Evolutionary conservation across 495 filamentous ascomycete species (phyloP).

Genomic region (Podospora bellae-mahoneyi): DNA sequence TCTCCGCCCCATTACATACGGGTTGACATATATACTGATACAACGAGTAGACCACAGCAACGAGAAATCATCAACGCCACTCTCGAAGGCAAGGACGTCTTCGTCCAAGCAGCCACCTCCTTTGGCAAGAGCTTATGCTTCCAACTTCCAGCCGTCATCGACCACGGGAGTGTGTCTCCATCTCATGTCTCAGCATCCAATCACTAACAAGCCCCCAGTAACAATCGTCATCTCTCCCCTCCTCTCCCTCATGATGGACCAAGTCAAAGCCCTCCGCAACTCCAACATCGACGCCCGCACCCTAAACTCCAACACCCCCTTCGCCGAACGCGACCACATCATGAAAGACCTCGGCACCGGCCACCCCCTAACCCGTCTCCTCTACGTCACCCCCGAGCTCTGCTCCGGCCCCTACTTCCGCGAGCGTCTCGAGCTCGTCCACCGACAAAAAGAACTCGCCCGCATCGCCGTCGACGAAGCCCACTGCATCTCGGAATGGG

Average conservation of each 20-base stretch:
- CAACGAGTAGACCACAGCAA: conserved; percentile 64
- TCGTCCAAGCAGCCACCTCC: conserved; percentile 92
- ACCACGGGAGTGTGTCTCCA: conserved; percentile 66
- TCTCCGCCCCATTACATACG: neutral
- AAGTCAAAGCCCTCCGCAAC: conserved; percentile 74
- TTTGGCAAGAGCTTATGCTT: conserved; percentile 96
- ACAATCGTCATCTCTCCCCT: neutral
- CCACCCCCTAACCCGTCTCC: conserved; percentile 75
- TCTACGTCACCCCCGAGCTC: conserved; percentile 92
- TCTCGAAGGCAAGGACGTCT: conserved; percentile 83
- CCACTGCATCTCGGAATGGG: conserved; percentile 97
- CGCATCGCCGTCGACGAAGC: conserved; percentile 92
- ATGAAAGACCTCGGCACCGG: conserved; percentile 79
- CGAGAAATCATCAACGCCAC: conserved; percentile 81
- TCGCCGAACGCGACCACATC: conserved; percentile 61
- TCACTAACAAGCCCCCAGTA: neutral
- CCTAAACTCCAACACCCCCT: conserved; percentile 75
- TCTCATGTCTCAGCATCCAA: neutral
- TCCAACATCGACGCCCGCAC: conserved; percentile 76
- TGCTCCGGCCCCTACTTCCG: conserved; percentile 79
- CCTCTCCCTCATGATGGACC: conserved; percentile 63
- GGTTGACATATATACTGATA: neutral
- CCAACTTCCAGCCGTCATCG: conserved; percentile 84
- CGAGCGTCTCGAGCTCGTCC: conserved; percentile 64
- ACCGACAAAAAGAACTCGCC: conserved; percentile 75